Conservation (phyloP, 1,284 basidiomycete genomes). For the Sporisorium exsertum region DNA sequence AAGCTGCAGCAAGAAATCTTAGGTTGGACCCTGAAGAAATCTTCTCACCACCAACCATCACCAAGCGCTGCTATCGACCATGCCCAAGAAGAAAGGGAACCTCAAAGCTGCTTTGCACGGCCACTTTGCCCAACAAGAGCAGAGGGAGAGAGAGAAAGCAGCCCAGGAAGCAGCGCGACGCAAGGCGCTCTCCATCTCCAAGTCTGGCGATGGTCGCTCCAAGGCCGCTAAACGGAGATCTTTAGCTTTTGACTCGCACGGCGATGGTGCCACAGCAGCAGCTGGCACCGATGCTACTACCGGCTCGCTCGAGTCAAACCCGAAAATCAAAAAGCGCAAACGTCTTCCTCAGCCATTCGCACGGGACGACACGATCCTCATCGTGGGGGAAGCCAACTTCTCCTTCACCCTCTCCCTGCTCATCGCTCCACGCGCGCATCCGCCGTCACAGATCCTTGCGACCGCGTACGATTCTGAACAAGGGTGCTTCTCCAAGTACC, state of each 20-base stretch:
- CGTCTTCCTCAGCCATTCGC: slow-evolving; percentile 76
- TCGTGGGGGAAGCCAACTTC: slow-evolving; percentile 93
- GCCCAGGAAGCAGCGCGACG: slow-evolving; percentile 51
- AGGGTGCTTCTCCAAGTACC: slow-evolving; percentile 85
- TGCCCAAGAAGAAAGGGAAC: slow-evolving; percentile 60
- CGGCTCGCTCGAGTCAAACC: not conserved
- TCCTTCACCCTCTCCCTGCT: slow-evolving; percentile 86
- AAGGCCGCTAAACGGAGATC: slow-evolving; percentile 24
- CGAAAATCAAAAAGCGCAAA: slow-evolving; percentile 14
- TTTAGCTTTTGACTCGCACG: not conserved
- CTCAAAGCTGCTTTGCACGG: slow-evolving; percentile 50
- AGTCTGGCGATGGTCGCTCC: slow-evolving; percentile 7
- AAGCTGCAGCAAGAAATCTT: slow-evolving; percentile 8
- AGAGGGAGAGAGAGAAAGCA: slow-evolving; percentile 31
- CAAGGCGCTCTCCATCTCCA: slow-evolving; percentile 47
- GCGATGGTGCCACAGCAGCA: not conserved
- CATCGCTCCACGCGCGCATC: slow-evolving; percentile 69
- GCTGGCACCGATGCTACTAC: not conserved
- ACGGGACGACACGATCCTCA: slow-evolving; percentile 81
- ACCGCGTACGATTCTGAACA: slow-evolving; percentile 87
- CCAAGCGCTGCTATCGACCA: not conserved
- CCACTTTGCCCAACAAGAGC: slow-evolving; percentile 46
- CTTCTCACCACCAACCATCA: not conserved
- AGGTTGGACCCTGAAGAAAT: not conserved
- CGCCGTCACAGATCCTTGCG: slow-evolving; percentile 80